Conservation (phyloP, 495 filamentous ascomycete genomes). For the Aspergillus olivimuriae region DNA sequence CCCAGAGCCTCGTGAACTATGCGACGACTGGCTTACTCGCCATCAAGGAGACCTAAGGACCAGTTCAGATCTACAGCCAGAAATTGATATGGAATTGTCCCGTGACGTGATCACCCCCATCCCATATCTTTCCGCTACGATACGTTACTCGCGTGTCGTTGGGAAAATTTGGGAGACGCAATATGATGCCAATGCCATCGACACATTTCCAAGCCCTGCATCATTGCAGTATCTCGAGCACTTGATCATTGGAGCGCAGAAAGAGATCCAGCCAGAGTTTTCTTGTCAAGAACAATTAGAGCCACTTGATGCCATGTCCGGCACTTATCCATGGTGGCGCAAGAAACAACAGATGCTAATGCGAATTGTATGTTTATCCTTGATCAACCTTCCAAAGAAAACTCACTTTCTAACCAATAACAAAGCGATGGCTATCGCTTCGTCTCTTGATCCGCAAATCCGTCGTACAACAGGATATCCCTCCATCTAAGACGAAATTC, state of each 20-base stretch:
- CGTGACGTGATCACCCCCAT: slow-evolving; percentile 4
- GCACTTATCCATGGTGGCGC: slow-evolving; percentile 13
- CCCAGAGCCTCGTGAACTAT: slow-evolving; percentile 14
- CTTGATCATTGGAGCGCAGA: slow-evolving; percentile 16
- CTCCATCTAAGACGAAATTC: background rate
- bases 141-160: slow-evolving; percentile 18
- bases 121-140: slow-evolving; percentile 19
- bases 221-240: slow-evolving; percentile 16
- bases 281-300: slow-evolving; percentile 5
- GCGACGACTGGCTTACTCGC: slow-evolving; percentile 15
- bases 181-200: slow-evolving; percentile 15
- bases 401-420: background rate
- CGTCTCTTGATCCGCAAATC: slow-evolving; percentile 21
- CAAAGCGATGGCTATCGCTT: slow-evolving; percentile 21
- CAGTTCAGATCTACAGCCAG: background rate
- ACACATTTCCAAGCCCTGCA: slow-evolving; percentile 7
- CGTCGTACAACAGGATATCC: slow-evolving; percentile 10
- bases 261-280: slow-evolving; percentile 12
- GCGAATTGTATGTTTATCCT: slow-evolving; percentile 16
- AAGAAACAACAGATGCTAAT: slow-evolving; percentile 20
- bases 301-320: background rate
- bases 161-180: slow-evolving; percentile 24
- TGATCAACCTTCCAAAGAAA: background rate
- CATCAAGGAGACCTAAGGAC: background rate
- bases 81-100: background rate